Evolutionary conservation across 2,329 filamentous ascomycete genomes (phyloP), one percentile per base, ranked within the genome.

Genomic region (Aspergillus fumigatiaffinis): DNA sequence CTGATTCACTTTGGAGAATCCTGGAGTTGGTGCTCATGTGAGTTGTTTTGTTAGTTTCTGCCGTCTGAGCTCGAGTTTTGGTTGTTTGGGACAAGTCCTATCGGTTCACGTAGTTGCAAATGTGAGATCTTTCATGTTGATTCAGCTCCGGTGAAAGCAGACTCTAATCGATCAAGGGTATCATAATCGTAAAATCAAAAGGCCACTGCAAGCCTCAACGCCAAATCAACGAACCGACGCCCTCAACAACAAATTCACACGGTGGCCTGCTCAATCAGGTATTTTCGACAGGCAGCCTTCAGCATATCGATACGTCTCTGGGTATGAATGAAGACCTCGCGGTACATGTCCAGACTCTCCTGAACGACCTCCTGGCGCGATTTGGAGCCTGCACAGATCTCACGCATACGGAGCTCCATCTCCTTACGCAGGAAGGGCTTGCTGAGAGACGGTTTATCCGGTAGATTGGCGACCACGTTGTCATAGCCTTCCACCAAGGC

Each of bases 401-500:
- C 91, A 72, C 92, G 94, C 93, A 99, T 97, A 72, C 92, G 91
- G 60, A 91, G 78, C 76, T 99, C 94, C 91, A 97, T 97, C 80
- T 99, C 92, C 75, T 97, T 97, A 56, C 94, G 87, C 59, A 99
- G 79, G 71, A 97, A 97, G 0, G 94, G 94, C 75, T 97, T 97
- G 72, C 92, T 91, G 52, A 99, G 83, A 68, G 92, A 97, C 47
- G 74, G 73, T 50, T 73, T 75, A 60, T 77, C 73, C 10, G 70
- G 64, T 26, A 89, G 92, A 67, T 96, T 92, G 61, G 95, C 88
- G 56, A 92, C 91, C 82, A 99, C 93, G 63, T 89, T 87, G 73
- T 99, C 92, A 69, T 97, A 99, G 1, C 94, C 94, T 73, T 96
- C 85, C 60, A 97, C 92, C 53, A 99, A 81, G 20, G 94, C 93